These are phyloP conservation scores for Hericium erinaceus DNA, from an alignment of 768 basidiomycete genomes.

Conservation along the genomic window DNA sequence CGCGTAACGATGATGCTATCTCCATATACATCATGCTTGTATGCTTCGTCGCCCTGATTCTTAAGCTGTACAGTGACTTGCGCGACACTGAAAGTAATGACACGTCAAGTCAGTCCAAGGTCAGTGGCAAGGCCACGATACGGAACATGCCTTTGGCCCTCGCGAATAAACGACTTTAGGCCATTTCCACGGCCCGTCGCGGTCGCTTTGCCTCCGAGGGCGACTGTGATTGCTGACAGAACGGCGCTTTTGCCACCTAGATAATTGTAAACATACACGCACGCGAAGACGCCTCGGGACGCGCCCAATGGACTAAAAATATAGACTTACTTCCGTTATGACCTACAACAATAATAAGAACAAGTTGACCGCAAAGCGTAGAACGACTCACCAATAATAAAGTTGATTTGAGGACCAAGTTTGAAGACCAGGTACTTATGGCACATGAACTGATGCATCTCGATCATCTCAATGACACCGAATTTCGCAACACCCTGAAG, in stretches of 20 bases:
- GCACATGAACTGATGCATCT: slow-evolving; percentile 95
- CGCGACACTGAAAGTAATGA: slow-evolving; percentile 37
- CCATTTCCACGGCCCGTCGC: slow-evolving; percentile 84
- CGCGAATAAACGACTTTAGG: slow-evolving; percentile 77
- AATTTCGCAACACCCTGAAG: slow-evolving; percentile 69
- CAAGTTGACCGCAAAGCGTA: background rate
- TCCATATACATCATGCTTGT: slow-evolving; percentile 76
- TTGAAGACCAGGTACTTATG: slow-evolving; percentile 76
- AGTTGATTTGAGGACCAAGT: slow-evolving; percentile 93
- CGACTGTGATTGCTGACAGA: slow-evolving; percentile 85
- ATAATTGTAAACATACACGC: background rate
- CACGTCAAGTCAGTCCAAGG: background rate
- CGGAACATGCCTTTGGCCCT: slow-evolving; percentile 63
- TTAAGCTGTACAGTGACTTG: slow-evolving; percentile 77
- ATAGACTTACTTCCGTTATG: slow-evolving; percentile 83
- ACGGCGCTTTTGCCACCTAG: slow-evolving; percentile 93
- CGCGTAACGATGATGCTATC: slow-evolving; percentile 80
- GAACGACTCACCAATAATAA: slow-evolving; percentile 69
- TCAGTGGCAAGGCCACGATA: background rate
- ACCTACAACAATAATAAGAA: slow-evolving; percentile 32
- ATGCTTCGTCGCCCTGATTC: slow-evolving; percentile 90
- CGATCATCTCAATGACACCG: slow-evolving; percentile 80
- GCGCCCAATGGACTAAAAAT: background rate
- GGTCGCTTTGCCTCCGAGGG: slow-evolving; percentile 88
- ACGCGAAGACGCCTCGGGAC: background rate